phyloP scores from a whole-genome alignment of 805 yeast genomes.

The Zygosaccharomyces pseudorouxii region DNA sequence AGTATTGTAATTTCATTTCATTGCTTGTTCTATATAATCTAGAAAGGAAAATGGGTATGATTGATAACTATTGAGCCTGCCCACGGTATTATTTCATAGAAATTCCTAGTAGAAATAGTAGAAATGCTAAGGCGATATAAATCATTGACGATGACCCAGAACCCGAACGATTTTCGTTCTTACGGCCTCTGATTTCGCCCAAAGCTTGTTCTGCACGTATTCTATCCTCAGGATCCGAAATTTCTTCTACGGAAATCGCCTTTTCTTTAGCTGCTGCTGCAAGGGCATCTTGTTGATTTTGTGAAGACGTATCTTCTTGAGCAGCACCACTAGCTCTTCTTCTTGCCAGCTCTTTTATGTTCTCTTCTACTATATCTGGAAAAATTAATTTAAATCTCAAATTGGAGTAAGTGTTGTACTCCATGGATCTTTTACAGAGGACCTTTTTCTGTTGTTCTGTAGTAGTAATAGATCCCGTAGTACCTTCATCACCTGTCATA shows the following conservation, averaged over 20 bases:
- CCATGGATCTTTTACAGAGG: conserved; percentile 55
- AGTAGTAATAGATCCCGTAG: conserved; percentile 77
- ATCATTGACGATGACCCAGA: conserved; percentile 17
- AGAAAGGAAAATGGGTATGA: conserved; percentile 6
- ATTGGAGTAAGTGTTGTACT: conserved; percentile 56
- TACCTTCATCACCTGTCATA: conserved; percentile 82
- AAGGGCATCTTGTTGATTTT: conserved; percentile 23
- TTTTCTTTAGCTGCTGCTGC: conserved; percentile 32
- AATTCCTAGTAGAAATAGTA: conserved; percentile 31
- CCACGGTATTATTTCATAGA: conserved; percentile 27
- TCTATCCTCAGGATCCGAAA: conserved; percentile 65
- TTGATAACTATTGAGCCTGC: neutral
- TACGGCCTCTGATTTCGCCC: conserved; percentile 13
- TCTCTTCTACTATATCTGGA: conserved; percentile 53
- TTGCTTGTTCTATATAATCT: conserved; percentile 13
- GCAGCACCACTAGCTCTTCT: conserved; percentile 16
- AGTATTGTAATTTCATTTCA: conserved; percentile 3
- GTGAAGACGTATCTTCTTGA: conserved; percentile 5
- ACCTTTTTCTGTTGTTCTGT: conserved; percentile 51
- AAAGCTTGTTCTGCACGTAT: conserved; percentile 44
- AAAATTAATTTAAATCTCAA: conserved; percentile 57
- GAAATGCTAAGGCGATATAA: conserved; percentile 36
- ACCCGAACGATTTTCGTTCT: conserved; percentile 9
- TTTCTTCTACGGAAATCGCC: conserved; percentile 37
- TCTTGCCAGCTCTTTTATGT: conserved; percentile 25